Evolutionary conservation across 73 alveolate genomes (phyloP), one percentile per base, ranked within the genome.

Genomic region (Paramecium sexaurelia): DNA sequence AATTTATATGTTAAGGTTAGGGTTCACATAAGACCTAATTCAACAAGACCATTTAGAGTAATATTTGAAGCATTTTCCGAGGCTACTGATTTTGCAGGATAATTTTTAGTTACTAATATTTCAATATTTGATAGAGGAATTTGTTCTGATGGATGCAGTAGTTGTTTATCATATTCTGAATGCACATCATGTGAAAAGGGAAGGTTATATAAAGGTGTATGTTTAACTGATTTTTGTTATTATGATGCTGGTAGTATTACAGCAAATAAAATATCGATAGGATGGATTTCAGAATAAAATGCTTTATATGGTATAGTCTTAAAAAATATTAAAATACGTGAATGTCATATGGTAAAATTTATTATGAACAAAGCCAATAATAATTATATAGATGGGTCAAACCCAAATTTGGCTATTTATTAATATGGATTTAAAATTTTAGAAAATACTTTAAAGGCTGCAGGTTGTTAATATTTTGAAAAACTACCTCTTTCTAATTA

Each of bases 81-180:
- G 0, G 57, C 57, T 3, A 73, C 87, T 11, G 87, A 73, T 73
- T 33, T 73, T 73, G 67, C 87, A 32, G 87, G 87, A 0, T 13
- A 73, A 9, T 73, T 73, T 35, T 73, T 73, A n/a, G 33, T 73
- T n/a, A 35, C 87, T 9, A 73, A 73, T 22, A 13, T 73, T 35
- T 73, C 87, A 32, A 36, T 73, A 32, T 73, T 73, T 35, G 57
- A 73, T 73, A 73, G 87, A 73, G 61, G 67, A 9, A 20, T 10
- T 10, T 73, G 87, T 73, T 73, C 87, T 73, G 87, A 73, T 2
- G 57, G 57, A 13, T 73, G 87, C 45, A 20, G 39, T 29, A 73
- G 36, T 29, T 73, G 87, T 36, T 19, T 29, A 73, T 35, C 66
- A 3, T 73, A 32, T 73, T 17, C 33, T 35, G 55, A 35, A 73